These are phyloP conservation scores for Wickerhamiella qilinensis DNA, from an alignment of 805 yeast species.

Conservation along the genomic window DNA sequence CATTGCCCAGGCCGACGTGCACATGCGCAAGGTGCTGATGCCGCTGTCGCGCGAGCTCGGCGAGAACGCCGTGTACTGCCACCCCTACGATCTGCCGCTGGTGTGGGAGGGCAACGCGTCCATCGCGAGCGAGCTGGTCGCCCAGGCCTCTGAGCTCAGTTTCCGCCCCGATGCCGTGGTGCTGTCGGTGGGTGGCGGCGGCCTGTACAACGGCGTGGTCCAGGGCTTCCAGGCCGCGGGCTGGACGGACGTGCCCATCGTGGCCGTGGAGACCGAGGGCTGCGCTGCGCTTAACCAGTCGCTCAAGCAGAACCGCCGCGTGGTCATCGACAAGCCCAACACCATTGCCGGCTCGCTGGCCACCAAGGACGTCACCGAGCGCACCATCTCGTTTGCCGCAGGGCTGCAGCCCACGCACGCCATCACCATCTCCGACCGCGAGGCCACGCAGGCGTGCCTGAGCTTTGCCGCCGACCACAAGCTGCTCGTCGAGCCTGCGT, in stretches of 20 bases:
- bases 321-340: slow-evolving; percentile 26
- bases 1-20: slow-evolving; percentile 68
- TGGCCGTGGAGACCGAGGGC: slow-evolving; percentile 38
- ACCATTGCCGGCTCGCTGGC: slow-evolving; percentile 54
- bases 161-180: slow-evolving; percentile 59
- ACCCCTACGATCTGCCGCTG: slow-evolving; percentile 84
- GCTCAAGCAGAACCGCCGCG: slow-evolving; percentile 29
- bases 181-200: slow-evolving; percentile 88
- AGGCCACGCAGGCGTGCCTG: slow-evolving; percentile 38
- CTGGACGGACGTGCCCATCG: slow-evolving; percentile 22
- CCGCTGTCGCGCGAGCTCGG: slow-evolving; percentile 33
- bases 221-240: slow-evolving; percentile 53
- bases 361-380: slow-evolving; percentile 37
- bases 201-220: slow-evolving; percentile 76
- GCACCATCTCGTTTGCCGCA: slow-evolving; percentile 32
- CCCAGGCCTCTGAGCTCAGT: slow-evolving; percentile 34
- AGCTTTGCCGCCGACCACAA: slow-evolving; percentile 34
- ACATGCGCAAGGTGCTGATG: slow-evolving; percentile 48
- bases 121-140: slow-evolving; percentile 66
- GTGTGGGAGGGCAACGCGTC: slow-evolving; percentile 96
- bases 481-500: slow-evolving; percentile 46
- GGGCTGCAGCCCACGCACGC: slow-evolving; percentile 27
- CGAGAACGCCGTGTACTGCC: slow-evolving; percentile 58
- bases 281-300: slow-evolving; percentile 28
- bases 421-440: slow-evolving; percentile 33